Evolutionary conservation across 2,329 filamentous ascomycete genomes (phyloP).

Genomic region (Beauveria australis): DNA sequence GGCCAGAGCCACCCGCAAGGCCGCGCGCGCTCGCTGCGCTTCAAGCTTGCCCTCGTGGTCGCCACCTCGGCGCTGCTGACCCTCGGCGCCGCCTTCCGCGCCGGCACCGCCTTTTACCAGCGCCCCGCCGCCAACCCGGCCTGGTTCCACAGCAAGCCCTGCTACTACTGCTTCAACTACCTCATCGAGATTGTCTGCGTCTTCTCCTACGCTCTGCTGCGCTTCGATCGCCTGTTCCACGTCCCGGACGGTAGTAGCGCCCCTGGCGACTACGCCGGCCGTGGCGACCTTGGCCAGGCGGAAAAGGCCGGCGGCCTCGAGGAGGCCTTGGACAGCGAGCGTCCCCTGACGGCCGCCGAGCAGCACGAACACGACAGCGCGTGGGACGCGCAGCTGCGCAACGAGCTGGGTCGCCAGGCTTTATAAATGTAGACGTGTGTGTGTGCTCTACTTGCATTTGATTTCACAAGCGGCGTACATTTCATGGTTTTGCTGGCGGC

Average conservation of each 20-base stretch:
- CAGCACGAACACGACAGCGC: conserved; percentile 13
- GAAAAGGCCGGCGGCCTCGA: conserved; percentile 15
- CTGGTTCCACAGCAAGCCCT: conserved; percentile 62
- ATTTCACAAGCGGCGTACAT: not conserved
- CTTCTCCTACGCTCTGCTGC: conserved; percentile 53
- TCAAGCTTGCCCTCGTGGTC: conserved; percentile 59
- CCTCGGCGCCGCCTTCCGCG: conserved; percentile 62
- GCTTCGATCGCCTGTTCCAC: conserved; percentile 70
- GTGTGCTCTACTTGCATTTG: not conserved
- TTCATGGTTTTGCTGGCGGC: not conserved
- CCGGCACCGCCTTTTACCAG: conserved; percentile 47
- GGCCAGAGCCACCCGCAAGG: conserved; percentile 56
- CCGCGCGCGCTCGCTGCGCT: conserved; percentile 49
- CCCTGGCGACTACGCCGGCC: conserved; percentile 40
- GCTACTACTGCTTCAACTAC: conserved; percentile 78
- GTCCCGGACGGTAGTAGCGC: conserved; percentile 61
- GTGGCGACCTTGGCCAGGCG: not conserved
- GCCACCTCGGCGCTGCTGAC: conserved; percentile 51
- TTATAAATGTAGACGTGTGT: conserved; percentile 9
- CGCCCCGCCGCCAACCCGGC: conserved; percentile 47
- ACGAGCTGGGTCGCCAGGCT: conserved; percentile 16
- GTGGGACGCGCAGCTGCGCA: conserved; percentile 17
- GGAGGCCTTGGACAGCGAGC: conserved; percentile 20
- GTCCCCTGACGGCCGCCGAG: conserved; percentile 14
- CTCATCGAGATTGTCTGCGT: conserved; percentile 64